Evolutionary conservation across 2,329 filamentous ascomycete genomes (phyloP).

Genomic region (Malbranchea zuffiana): DNA sequence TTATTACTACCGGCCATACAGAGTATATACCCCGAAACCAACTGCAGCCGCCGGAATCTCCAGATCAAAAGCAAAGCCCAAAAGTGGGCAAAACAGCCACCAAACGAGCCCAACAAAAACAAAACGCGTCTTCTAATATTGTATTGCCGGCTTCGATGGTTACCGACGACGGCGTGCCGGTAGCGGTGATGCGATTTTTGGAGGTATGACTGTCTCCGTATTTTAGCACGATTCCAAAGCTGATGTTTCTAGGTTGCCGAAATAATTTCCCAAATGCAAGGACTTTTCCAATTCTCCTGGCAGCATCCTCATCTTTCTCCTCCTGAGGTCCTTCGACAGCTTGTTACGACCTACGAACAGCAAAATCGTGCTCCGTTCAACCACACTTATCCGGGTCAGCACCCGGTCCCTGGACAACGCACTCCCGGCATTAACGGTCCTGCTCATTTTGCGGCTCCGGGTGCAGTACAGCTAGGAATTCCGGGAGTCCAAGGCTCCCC

Average conservation of each 20-base stretch:
- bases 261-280: slow-evolving; percentile 54
- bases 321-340: slow-evolving; percentile 43
- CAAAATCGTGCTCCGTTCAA: slow-evolving; percentile 22
- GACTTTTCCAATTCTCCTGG: slow-evolving; percentile 48
- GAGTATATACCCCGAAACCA: slow-evolving; percentile 68
- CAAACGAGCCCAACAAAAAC: slow-evolving; percentile 42
- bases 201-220: slow-evolving; percentile 40
- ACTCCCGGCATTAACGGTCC: slow-evolving; percentile 38
- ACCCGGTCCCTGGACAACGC: slow-evolving; percentile 29
- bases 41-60: slow-evolving; percentile 40
- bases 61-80: slow-evolving; percentile 48
- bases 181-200: slow-evolving; percentile 48
- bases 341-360: slow-evolving; percentile 38
- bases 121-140: slow-evolving; percentile 31
- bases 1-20: slow-evolving; percentile 63
- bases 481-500: slow-evolving; percentile 40
- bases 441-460: slow-evolving; percentile 49
- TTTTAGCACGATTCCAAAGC: slow-evolving; percentile 14
- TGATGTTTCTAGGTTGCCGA: slow-evolving; percentile 45
- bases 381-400: slow-evolving; percentile 24
- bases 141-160: slow-evolving; percentile 35
- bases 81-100: slow-evolving; percentile 46
- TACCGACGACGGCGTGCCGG: slow-evolving; percentile 45
- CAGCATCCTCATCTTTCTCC: slow-evolving; percentile 43
- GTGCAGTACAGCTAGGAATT: slow-evolving; percentile 43